Conservation (phyloP, 768 basidiomycete species). For the Suillus brevipes region DNA sequence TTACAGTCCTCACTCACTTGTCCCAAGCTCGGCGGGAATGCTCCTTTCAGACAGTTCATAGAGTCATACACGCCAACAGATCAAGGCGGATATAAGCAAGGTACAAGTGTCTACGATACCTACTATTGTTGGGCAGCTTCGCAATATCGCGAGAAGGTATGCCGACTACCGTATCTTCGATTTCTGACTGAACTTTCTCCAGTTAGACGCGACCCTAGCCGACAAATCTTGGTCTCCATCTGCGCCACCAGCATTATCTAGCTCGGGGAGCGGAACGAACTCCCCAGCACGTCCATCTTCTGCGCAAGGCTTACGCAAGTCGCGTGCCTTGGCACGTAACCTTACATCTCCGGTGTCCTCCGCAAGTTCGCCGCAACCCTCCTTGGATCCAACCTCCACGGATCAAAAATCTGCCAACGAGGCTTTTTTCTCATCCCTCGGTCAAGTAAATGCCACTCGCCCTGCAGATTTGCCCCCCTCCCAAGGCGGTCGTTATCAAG, state of each 20-base stretch:
- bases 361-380: slow-evolving; percentile 43
- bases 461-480: slow-evolving; percentile 83
- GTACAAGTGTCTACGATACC: slow-evolving; percentile 64
- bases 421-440: slow-evolving; percentile 80
- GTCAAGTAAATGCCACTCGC: slow-evolving; percentile 76
- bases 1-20: slow-evolving; percentile 12
- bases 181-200: slow-evolving; percentile 23
- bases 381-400: slow-evolving; percentile 38
- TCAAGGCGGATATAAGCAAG: slow-evolving; percentile 68
- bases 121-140: slow-evolving; percentile 94
- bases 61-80: slow-evolving; percentile 63
- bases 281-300: slow-evolving; percentile 65
- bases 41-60: slow-evolving; percentile 78
- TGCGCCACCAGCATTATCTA: slow-evolving; percentile 54
- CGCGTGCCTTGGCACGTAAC: slow-evolving; percentile 68
- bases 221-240: slow-evolving; percentile 81
- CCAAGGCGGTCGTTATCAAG: slow-evolving; percentile 91
- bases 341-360: slow-evolving; percentile 48
- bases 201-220: slow-evolving; percentile 79
- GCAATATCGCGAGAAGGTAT: slow-evolving; percentile 92
- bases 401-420: slow-evolving; percentile 85
- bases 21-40: slow-evolving; percentile 82
- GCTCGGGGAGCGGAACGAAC: slow-evolving; percentile 35
- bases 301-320: slow-evolving; percentile 84
- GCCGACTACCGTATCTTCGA: not conserved